Percentiles rank a stretch among this genome's conserved stretches.
Conservation (phyloP, 371 early-diverging fungal genomes). For the Parasitella parasitica region DNA sequence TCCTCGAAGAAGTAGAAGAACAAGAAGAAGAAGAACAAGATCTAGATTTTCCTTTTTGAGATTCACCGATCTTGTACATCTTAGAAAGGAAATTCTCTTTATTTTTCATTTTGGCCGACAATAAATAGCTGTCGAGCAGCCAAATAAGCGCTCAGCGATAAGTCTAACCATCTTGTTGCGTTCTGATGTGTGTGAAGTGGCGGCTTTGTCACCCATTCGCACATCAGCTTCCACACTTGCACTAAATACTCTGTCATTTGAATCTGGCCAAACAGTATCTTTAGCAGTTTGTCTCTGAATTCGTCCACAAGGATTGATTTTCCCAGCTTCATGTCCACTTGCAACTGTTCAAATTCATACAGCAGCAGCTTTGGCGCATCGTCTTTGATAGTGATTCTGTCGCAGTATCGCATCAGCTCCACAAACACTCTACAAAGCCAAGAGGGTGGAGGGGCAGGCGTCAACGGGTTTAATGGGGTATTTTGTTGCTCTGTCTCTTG, state of each 20-base stretch:
- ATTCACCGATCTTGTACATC: background rate
- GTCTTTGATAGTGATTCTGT: background rate
- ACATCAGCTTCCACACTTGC: slow-evolving; percentile 29
- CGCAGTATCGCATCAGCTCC: slow-evolving; percentile 6
- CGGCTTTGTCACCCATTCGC: slow-evolving; percentile 30
- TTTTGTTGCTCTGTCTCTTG: background rate
- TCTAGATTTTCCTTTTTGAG: background rate
- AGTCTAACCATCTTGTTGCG: slow-evolving; percentile 10
- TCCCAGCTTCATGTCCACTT: slow-evolving; percentile 2
- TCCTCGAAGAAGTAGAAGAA: slow-evolving; percentile 12
- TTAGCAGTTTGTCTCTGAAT: slow-evolving; percentile 21
- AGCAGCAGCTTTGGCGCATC: slow-evolving; percentile 10
- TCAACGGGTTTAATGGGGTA: slow-evolving; percentile 11
- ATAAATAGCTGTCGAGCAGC: slow-evolving; percentile 9
- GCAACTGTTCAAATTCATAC: slow-evolving; percentile 22
- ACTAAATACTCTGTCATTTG: slow-evolving; percentile 32
- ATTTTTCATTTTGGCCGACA: background rate
- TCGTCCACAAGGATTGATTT: slow-evolving; percentile 4
- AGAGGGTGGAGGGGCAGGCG: background rate
- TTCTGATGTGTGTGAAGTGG: slow-evolving; percentile 2
- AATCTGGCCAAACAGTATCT: slow-evolving; percentile 36
- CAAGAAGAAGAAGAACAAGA: background rate
- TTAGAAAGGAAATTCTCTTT: background rate
- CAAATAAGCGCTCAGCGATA: slow-evolving; percentile 19
- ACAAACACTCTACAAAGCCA: slow-evolving; percentile 12